These are phyloP conservation scores for Amorphotheca resinae DNA, from an alignment of 495 filamentous ascomycete genomes.

Conservation along the genomic window DNA sequence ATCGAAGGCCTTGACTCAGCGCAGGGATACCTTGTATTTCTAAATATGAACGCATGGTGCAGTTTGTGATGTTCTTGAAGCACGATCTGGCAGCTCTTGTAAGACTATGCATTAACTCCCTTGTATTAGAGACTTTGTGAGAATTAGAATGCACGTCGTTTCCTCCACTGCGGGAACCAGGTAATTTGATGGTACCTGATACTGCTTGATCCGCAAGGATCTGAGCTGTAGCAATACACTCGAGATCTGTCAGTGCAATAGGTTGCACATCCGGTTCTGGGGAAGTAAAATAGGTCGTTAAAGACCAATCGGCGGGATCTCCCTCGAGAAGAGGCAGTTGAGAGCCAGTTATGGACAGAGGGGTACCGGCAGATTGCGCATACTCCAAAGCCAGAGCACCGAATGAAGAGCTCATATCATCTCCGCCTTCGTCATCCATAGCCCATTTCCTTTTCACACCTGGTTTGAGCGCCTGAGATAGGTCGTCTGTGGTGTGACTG, in stretches of 20 bases:
- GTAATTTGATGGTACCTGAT: constrained; percentile 26
- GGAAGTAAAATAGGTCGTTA: constrained; percentile 37
- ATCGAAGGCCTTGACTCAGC: constrained; percentile 28
- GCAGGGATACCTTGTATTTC: constrained; percentile 42
- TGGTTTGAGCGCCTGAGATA: constrained; percentile 3
- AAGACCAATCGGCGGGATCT: constrained; percentile 24
- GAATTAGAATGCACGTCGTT: neutral
- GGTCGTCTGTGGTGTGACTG: constrained; percentile 32
- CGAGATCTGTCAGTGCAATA: constrained; percentile 28
- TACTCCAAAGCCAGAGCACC: constrained; percentile 16
- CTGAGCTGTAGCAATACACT: constrained; percentile 45
- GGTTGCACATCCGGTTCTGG: constrained; percentile 34
- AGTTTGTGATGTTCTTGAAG: constrained; percentile 25
- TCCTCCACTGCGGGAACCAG: constrained; percentile 2
- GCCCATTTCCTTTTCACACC: constrained; percentile 17
- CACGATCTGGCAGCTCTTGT: constrained; percentile 9
- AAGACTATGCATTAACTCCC: constrained; percentile 13
- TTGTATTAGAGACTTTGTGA: constrained; percentile 2
- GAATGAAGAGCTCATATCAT: constrained; percentile 15
- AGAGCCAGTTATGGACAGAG: constrained; percentile 14
- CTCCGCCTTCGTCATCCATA: constrained; percentile 8
- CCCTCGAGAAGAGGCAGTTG: constrained; percentile 30
- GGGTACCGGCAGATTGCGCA: constrained; percentile 13
- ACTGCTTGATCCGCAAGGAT: constrained; percentile 49
- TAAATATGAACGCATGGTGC: constrained; percentile 32